Conservation (phyloP, 192 early-diverging fungal species). For the Backusella australiensis region DNA sequence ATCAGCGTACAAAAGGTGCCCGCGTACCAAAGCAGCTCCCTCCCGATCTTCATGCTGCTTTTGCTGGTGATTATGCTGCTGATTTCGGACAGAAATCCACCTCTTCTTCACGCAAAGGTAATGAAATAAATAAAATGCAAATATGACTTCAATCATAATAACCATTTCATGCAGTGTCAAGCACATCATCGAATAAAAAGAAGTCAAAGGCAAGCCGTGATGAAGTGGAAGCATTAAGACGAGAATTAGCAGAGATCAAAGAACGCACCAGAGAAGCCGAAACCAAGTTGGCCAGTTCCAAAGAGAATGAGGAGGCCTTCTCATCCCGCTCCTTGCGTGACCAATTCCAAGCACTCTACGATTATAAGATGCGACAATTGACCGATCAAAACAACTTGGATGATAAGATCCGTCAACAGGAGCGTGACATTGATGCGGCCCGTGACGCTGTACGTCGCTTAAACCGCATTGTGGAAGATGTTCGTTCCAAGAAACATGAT, state of each 20-base stretch:
- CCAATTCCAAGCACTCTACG: constrained; percentile 50
- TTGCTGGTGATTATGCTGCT: constrained; percentile 50
- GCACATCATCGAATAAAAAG: not conserved
- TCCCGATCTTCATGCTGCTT: constrained; percentile 48
- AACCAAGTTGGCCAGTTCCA: constrained; percentile 20
- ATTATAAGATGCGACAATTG: constrained; percentile 51
- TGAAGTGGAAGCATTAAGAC: constrained; percentile 43
- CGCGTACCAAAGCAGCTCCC: constrained; percentile 49
- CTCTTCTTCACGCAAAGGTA: constrained; percentile 7
- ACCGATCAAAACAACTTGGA: constrained; percentile 45
- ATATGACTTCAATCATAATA: not conserved
- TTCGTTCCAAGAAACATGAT: constrained; percentile 44
- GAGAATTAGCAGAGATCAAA: constrained; percentile 47
- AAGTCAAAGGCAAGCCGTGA: constrained; percentile 25
- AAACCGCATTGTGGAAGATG: constrained; percentile 44
- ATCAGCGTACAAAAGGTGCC: constrained; percentile 51
- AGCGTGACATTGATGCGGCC: constrained; percentile 51
- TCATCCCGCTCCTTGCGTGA: constrained; percentile 29
- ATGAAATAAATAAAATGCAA: not conserved
- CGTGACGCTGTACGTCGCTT: constrained; percentile 45
- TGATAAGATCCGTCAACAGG: constrained; percentile 43
- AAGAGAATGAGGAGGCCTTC: constrained; percentile 22
- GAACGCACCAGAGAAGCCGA: constrained; percentile 49
- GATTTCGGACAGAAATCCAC: constrained; percentile 29
- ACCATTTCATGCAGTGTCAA: not conserved